A percentile compares a stretch with the other conserved stretches of the same genome.
Conservation (phyloP, 192 early-diverging fungal genomes). For the Coemansia sp. region DNA sequence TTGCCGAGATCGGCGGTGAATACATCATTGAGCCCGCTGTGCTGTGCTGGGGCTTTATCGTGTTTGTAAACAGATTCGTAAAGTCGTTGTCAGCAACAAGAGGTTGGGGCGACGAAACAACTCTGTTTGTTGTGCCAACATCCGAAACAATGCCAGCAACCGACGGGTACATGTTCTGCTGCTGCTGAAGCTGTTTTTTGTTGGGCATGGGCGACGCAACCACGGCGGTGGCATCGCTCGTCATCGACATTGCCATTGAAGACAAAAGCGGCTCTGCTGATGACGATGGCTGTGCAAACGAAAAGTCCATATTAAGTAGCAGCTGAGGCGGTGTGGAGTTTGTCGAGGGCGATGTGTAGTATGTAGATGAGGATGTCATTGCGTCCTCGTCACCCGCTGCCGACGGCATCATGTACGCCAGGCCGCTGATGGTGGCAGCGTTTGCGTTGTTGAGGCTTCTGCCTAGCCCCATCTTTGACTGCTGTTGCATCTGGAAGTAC, state of each 20-base stretch:
- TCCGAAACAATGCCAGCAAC: conserved; percentile 9
- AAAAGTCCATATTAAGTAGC: conserved; percentile 18
- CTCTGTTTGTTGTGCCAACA: not conserved
- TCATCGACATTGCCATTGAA: conserved; percentile 10
- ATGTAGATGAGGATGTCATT: conserved; percentile 1
- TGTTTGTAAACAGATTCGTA: not conserved
- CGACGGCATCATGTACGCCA: conserved; percentile 42
- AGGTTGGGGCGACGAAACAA: conserved; percentile 5
- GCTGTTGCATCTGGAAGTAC: conserved; percentile 14
- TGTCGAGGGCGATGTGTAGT: conserved; percentile 8
- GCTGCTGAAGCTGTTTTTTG: conserved; percentile 7
- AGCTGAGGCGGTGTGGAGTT: conserved; percentile 27
- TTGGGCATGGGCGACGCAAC: not conserved
- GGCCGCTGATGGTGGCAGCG: conserved; percentile 13
- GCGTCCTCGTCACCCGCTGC: conserved; percentile 5
- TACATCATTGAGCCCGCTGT: conserved; percentile 12
- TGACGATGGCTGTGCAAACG: conserved; percentile 6
- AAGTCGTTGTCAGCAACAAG: not conserved
- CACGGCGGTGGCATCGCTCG: not conserved
- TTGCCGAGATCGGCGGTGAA: conserved; percentile 29
- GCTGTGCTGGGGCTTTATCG: conserved; percentile 1
- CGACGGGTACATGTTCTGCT: conserved; percentile 19
- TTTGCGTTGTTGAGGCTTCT: conserved; percentile 3
- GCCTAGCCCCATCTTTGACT: conserved; percentile 8
- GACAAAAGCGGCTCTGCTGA: conserved; percentile 3